Evolutionary conservation across 352 stramenopile genomes (phyloP), one percentile per base, ranked within the genome.

Genomic region (Phytopythium delawarense): DNA sequence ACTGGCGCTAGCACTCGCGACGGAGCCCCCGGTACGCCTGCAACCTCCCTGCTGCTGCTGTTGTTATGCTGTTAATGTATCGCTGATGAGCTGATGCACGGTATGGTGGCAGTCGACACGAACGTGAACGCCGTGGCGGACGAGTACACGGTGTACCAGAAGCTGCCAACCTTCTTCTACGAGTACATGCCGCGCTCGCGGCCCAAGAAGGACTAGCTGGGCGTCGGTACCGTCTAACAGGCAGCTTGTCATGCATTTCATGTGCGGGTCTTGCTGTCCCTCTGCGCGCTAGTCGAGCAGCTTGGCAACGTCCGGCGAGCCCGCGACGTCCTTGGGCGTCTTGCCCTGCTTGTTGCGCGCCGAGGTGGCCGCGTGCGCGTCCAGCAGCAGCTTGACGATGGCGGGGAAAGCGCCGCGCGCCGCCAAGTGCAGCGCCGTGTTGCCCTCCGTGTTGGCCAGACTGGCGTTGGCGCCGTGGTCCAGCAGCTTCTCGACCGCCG

Each of bases 131-230:
- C 84, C 49, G 83, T 88, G 6, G 76, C 81, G 18, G 83, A 91
- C 69, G 83, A 94, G 63, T 94, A 87, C 66, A 84, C 83, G 3
- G 81, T 92, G 18, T 94, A 94, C 71, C 83, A 92, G 67, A 92
- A 88, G 58, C 69, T 94, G 23, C 85, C 85, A 1, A 94, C 85
- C 20, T 94, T 94, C 61, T 94, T 94, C 67, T 94, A 94, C 76
- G 85, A 94, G 66, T 94, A 92, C 69, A 83, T 84, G 75, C 76
- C 78, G n/a, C 64, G 66, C 54, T 87, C 83, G 57, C 89, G 89
- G 21, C 32, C 53, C 65, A 85, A 81, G 61, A 71, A 73, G 45
- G 57, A 75, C 58, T 69, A 69, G 54, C 35, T 11, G 13, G 23
- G 32, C 32, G 18, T 25, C 37, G 46, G 28, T 32, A 16, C 45